Base-by-base conservation (phyloP, 2,329 filamentous ascomycete genomes). In the Alternaria angustiovoidea region DNA sequence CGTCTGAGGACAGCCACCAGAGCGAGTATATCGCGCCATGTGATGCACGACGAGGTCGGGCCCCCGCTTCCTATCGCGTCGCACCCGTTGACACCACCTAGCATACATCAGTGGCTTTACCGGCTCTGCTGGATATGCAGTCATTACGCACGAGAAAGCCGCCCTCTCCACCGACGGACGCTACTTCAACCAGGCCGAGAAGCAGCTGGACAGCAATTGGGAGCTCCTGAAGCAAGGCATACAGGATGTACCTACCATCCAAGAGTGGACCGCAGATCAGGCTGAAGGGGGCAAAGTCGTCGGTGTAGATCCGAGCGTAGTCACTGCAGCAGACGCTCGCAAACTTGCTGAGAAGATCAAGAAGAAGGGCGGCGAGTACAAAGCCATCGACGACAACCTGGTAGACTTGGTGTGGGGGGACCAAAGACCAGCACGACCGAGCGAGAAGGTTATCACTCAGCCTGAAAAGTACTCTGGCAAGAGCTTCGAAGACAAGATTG, bases 1-100 rank as follows among this genome's bases (percentile, higher is more conserved):
- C 95, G 0, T 97, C 94, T 34, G 95, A 98, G 86, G 95, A 99
- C 78, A 94, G 92, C 76, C 95, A 99, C 78, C 92, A 94, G 69
- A 98, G 94, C 68, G 95, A 99, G 82, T 99, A 99, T 80, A 97
- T 97, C 78, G 95, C 95, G 51, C 89, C 90, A n/a, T 97, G 93
- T 77, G 95, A 99, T 82, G 94, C 87, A 62, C 89, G 95, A 68
- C 89, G 95, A 87, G 86, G 86, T 88, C 65, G 72, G 73, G 12
- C 51, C 60, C 67, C 63, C 61, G 52, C 49, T 59, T 47, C 55
- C 57, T 55, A 41, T 63, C 62, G 51, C 65, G 61, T 52, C 68
- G 26, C 61, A 63, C 57, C 55, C 69, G 67, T 69, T 77, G 70
- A 79, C 67, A 55, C 52, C 46, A 26, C 49, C 28, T 72, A 83